Evolutionary conservation across 2,329 filamentous ascomycete genomes (phyloP).

Genomic region (Pyrenochaeta sp.): DNA sequence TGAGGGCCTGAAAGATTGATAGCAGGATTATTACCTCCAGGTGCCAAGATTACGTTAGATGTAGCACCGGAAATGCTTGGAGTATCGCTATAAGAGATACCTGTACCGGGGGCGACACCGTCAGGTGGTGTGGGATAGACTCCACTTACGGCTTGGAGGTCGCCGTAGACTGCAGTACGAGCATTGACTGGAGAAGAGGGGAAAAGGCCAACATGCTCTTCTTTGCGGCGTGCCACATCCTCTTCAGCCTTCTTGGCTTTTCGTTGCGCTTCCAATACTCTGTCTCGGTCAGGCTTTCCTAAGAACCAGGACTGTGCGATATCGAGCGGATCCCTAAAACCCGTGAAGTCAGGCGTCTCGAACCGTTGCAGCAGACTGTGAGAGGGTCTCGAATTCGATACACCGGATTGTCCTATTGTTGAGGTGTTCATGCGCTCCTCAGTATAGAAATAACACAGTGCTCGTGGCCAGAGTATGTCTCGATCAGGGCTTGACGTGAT

Average conservation of each 20-base stretch:
- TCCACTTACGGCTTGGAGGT: slow-evolving; percentile 47
- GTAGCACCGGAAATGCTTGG: slow-evolving; percentile 34
- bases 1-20: slow-evolving; percentile 44
- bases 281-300: slow-evolving; percentile 46
- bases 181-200: slow-evolving; percentile 50
- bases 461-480: slow-evolving; percentile 49
- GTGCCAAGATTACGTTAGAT: slow-evolving; percentile 37
- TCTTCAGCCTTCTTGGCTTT: slow-evolving; percentile 57
- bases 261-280: slow-evolving; percentile 47
- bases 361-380: slow-evolving; percentile 38
- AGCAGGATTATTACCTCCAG: slow-evolving; percentile 40
- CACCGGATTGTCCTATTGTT: neutral
- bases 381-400: slow-evolving; percentile 1
- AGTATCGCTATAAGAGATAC: slow-evolving; percentile 37
- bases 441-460: slow-evolving; percentile 42
- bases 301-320: slow-evolving; percentile 48
- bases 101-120: slow-evolving; percentile 42
- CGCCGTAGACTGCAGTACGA: slow-evolving; percentile 44
- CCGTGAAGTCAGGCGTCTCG: slow-evolving; percentile 32
- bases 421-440: neutral
- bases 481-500: slow-evolving; percentile 18
- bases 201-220: slow-evolving; percentile 36
- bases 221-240: slow-evolving; percentile 51
- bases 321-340: slow-evolving; percentile 49
- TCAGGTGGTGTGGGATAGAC: slow-evolving; percentile 54